Evolutionary conservation across 495 filamentous ascomycete species (phyloP), one percentile per base, ranked within the genome.

Genomic region (Pyrenula aspistea): DNA sequence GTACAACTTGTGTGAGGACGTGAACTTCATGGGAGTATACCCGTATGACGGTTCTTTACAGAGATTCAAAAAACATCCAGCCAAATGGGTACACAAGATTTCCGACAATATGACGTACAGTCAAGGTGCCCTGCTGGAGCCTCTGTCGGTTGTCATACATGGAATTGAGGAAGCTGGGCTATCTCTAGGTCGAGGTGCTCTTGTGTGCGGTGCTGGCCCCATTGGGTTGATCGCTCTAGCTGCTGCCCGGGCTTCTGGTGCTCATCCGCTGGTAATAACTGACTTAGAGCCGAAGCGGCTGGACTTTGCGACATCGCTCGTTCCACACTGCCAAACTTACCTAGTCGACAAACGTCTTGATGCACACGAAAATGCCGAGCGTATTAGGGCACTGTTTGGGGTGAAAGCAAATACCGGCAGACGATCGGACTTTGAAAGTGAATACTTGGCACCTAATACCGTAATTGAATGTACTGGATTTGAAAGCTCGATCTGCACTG

Each of bases 1-100:
- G 53, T 93, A 94, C 68, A 95, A 94, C 68, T 87, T 95, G 71
- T 95, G 89, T 76, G 74, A 76, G 19, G 68, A 72, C 11, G 85
- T 95, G 82, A 75, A 73, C 52, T 95, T 95, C 70, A 76, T 87
- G 53, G 85, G 82, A 64, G 68, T 74, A 24, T 84, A 83, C 67
- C 87, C 87, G 2, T 88, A 94, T 61, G 88, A 94, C 71, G 89
- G 89, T 15, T 93, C 88, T 11, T 73, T 95, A 53, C 89, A 91
- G 74, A 84, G 86, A 57, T 75, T 77, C 56, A 83, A 91, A 36
- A 87, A 86, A 63, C 88, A 91, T 64, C 87, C 88, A 0, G 86
- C 83, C 3, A 71, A 67, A 22, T 61, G 70, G 61, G 63, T 63
- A 56, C 63, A 72, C 57, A 83, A 80, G 56, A 73, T 95, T 0